Conservation (phyloP, 1,284 basidiomycete genomes). For the Ceratobasidium theobromae region DNA sequence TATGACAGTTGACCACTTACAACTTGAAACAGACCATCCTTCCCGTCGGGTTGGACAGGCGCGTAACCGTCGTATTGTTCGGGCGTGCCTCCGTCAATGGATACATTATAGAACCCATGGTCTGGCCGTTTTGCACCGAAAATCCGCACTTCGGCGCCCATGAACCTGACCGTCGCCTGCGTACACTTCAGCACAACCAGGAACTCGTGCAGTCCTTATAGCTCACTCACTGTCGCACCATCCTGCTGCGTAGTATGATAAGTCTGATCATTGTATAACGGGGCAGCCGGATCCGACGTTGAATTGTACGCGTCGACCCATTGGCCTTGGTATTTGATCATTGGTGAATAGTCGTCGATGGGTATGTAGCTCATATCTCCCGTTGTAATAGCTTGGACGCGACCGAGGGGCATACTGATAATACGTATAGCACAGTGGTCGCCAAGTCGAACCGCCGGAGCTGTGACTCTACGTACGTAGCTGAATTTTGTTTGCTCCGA, state of each 20-base stretch:
- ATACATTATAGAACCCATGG: conserved; percentile 6
- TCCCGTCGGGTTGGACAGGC: neutral
- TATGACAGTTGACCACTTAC: neutral
- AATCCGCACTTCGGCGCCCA: neutral
- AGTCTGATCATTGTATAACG: neutral
- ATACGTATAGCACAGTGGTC: no score
- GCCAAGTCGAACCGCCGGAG: no score
- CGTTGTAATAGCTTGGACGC: neutral
- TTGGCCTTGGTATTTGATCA: conserved; percentile 12
- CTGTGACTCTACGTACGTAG: no score
- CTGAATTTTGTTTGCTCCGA: no score
- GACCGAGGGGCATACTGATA: neutral
- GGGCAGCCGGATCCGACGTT: neutral
- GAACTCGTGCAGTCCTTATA: neutral
- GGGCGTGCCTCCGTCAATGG: neutral
- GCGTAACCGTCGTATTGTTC: conserved; percentile 3
- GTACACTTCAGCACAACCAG: neutral
- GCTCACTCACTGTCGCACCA: neutral
- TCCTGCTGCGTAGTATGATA: conserved; percentile 3
- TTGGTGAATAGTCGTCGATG: conserved; percentile 4
- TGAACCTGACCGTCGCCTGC: neutral
- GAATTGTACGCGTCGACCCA: neutral
- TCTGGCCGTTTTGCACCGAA: conserved; percentile 15
- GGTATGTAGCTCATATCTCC: no score
- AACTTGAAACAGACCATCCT: neutral